Evolutionary conservation across 1,284 basidiomycete species (phyloP), one percentile per base, ranked within the genome.

Genomic region (Ceratobasidium sp.): DNA sequence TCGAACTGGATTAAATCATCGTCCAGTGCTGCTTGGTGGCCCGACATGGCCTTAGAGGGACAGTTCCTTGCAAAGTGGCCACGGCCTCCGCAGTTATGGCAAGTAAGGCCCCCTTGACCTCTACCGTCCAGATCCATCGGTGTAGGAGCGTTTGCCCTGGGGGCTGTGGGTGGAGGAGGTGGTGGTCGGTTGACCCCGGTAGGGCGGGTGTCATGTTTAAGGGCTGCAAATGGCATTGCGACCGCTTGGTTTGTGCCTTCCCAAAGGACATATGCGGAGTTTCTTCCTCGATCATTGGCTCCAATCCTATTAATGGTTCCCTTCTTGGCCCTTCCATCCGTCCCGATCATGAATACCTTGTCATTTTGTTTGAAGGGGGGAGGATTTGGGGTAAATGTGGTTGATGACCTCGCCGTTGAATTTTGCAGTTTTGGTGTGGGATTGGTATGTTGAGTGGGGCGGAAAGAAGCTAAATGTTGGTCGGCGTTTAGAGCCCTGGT

Each of bases 291-390:
- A n/a, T 9, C 11, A 11, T 33, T 50, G 3, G 21, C 16, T 30
- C 16, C 47, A 39, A 60, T 50, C 1, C 25, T 4, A 16, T n/a
- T 25, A 3, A 60, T 33, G 21, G 23, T 50, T 11, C 58, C 58
- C 27, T 60, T 60, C 2, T 14, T 6, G 9, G 46, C 58, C 27
- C 47, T 36, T 16, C 58, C 44, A 58, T 27, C 41, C 27, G 56
- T 8, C 16, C 41, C 56, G n/a, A 58, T 14, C 23, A 29, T 58
- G 14, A 44, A 58, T 11, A 58, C 56, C 2, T 42, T 23, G 8
- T 58, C 36, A 7, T 33, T 33, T 11, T 5, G 5, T 5, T 36
- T 36, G 33, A 36, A 11, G 33, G 5, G 33, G 11, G 33, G 4
- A 11, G 5, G 33, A 36, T 4, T 36, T 5, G 33, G 33, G 33